Percentiles rank a stretch among this genome's conserved stretches.
phyloP scores from a whole-genome alignment of 345 rosid genomes.

The Leavenworthia alabamica region DNA sequence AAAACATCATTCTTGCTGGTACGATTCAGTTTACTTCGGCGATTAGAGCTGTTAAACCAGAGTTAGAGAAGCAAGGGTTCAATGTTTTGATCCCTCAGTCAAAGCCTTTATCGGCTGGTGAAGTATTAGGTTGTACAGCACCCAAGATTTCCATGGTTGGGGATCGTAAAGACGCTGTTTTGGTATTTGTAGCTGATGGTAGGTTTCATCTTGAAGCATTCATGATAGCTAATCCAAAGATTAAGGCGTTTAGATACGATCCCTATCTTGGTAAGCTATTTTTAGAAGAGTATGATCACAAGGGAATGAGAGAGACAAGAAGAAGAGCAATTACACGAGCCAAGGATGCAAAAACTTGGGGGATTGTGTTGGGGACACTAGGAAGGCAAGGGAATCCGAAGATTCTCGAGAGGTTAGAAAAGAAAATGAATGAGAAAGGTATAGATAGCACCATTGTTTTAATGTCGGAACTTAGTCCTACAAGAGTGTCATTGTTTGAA shows the following conservation, averaged over 20 bases:
- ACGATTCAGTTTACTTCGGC: conserved; percentile 87
- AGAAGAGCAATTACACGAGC: conserved; percentile 53
- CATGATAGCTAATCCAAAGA: conserved; percentile 82
- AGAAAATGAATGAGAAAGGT: conserved; percentile 61
- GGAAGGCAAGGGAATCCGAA: conserved; percentile 94
- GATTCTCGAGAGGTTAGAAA: conserved; percentile 71
- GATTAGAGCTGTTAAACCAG: conserved; percentile 72
- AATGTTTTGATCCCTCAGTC: conserved; percentile 79
- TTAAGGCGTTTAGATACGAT: conserved; percentile 70
- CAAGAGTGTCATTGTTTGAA: conserved; percentile 67
- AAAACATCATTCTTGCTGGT: conserved; percentile 56
- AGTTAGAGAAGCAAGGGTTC: conserved; percentile 60
- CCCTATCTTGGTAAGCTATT: conserved; percentile 74
- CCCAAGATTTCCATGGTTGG: conserved; percentile 35
- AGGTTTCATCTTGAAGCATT: conserved; percentile 86
- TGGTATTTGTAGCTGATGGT: conserved; percentile 85
- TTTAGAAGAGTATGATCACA: conserved; percentile 87
- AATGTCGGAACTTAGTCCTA: conserved; percentile 84
- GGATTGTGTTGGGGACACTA: conserved; percentile 79
- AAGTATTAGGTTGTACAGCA: conserved; percentile 87
- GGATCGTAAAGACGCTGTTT: conserved; percentile 30
- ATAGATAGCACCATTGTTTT: conserved; percentile 51
- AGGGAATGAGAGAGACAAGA: conserved; percentile 78
- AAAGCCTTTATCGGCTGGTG: conserved; percentile 79
- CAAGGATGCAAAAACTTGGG: conserved; percentile 51